Evolutionary conservation across 331 rosid species (phyloP), one percentile per base, ranked within the genome.

Genomic region (Erythrophleum ivorense): DNA sequence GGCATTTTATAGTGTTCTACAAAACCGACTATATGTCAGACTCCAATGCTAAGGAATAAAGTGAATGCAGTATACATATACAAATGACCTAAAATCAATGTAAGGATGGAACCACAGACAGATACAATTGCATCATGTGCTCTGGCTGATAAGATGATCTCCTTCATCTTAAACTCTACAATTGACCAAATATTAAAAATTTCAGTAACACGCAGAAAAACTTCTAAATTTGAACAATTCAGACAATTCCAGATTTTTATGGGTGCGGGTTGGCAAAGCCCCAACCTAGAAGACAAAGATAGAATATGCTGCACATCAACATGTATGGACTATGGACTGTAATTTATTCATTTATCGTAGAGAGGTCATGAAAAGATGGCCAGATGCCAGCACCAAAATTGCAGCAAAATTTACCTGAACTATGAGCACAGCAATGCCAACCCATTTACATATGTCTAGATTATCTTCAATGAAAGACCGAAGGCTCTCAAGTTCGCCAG

Each of bases 401-500:
- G 75, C 34, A 86, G 63, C 55, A 78, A 24, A 73, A 74, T 29
- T 53, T 87, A 96, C 99, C 99, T 96, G 98, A 77, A 90, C 48
- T n/a, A 83, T 78, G 76, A 93, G 77, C 73, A 92, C 97, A 41
- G 72, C 12, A 48, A 94, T 79, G 71, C 97, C 98, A 49, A 88
- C 88, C 98, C 99, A 96, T 86, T 79, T 83, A 85, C 92, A 96
- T 71, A 92, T 77, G 67, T 92, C 97, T 60, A 52, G 77, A 80
- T 96, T 94, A 29, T 90, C 90, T 83, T 86, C 86, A 78, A 96
- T 84, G 87, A 91, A 96, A 41, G 87, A 69, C 75, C 81, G 85
- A 78, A 96, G 88, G 84, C 80, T 84, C 4, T 90, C 89, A 66
- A 96, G 88, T 82, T 91, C 87, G 48, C 98, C 97, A 6, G 98